Base-by-base conservation (phyloP, 192 early-diverging fungal species). In the Coemansia reversa region DNA sequence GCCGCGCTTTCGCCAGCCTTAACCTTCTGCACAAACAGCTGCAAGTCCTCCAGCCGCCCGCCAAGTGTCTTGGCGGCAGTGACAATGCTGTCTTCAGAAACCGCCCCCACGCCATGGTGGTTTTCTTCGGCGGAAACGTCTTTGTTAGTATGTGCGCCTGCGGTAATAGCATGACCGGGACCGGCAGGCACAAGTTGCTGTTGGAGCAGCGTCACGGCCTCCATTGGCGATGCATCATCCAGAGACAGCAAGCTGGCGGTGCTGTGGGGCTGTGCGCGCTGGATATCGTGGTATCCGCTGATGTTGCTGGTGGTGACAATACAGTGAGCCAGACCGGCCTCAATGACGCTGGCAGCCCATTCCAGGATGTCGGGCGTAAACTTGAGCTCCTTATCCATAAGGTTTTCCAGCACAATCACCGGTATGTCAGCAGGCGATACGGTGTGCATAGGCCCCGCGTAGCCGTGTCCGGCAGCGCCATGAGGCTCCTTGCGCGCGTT, bases 41-140 rank as follows among this genome's bases (percentile, higher is more conserved):
- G 88, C 30, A 99, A 74, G 77, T 99, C 95, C 30, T 89, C 92
- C 18, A 96, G 72, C 18, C 97, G 86, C 19, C 97, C 97, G 25
- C 96, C 97, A 14, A 99, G 80, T 1, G 84, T 84, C 23, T 80
- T 60, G 16, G 96, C 90, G 7, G 83, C 82, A 9, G 59, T 32
- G 2, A 65, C 73, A 7, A 75, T 67, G 55, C 60, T 27, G 57
- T 72, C 66, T 59, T 70, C 57, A n/a, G 58, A 63, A 14, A 62
- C 67, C 19, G 51, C n/a, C 19, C 65, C 74, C 59, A 70, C 27
- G 39, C 51, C 25, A 47, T 49, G 69, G 22, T 60, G 47, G 45
- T 69, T 65, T 33, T 70, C 56, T 0, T 25, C 29, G 22, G n/a
- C 42, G 51, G 42, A 23, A 18, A 5, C 42, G 30, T 11, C 24